Percentiles rank a stretch among this genome's conserved stretches.
Evolutionary conservation across 257 asterid species (phyloP).

Genomic region (Cinchona pubescens): DNA sequence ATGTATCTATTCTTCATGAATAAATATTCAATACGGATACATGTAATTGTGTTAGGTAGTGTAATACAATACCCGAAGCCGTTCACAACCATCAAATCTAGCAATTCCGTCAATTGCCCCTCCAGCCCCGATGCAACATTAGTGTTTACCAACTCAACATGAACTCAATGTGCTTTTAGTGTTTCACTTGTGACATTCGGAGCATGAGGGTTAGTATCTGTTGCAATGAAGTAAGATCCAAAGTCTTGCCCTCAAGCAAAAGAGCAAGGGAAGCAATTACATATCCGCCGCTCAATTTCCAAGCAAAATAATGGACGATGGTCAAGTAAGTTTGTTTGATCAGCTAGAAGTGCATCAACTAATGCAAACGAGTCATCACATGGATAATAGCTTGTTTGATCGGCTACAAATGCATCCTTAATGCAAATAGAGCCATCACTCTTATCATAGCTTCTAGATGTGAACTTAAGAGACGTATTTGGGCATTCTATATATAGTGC

Average conservation of each 20-base stretch:
- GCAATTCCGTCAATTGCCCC: constrained; percentile 50
- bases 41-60: no score
- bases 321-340: constrained; percentile 55
- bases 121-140: constrained; percentile 72
- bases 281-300: constrained; percentile 97
- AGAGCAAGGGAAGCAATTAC: constrained; percentile 84
- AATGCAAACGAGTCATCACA: constrained; percentile 89
- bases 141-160: constrained; percentile 65
- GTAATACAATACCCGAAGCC: no score
- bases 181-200: constrained; percentile 60
- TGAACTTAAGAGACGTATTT: constrained; percentile 71
- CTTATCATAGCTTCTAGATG: constrained; percentile 96
- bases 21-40: no score
- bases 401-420: constrained; percentile 91
- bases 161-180: constrained; percentile 63
- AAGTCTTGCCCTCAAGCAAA: constrained; percentile 46
- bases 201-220: constrained; percentile 85
- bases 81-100: constrained; percentile 88
- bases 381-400: constrained; percentile 36
- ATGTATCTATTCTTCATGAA: no score
- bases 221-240: constrained; percentile 54
- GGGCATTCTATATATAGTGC: constrained; percentile 55
- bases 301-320: constrained; percentile 73
- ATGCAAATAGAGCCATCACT: constrained; percentile 92
- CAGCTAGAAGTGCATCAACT: constrained; percentile 92